phyloP scores from a whole-genome alignment of 306 rosid genomes.

The Vigna unguiculata region DNA sequence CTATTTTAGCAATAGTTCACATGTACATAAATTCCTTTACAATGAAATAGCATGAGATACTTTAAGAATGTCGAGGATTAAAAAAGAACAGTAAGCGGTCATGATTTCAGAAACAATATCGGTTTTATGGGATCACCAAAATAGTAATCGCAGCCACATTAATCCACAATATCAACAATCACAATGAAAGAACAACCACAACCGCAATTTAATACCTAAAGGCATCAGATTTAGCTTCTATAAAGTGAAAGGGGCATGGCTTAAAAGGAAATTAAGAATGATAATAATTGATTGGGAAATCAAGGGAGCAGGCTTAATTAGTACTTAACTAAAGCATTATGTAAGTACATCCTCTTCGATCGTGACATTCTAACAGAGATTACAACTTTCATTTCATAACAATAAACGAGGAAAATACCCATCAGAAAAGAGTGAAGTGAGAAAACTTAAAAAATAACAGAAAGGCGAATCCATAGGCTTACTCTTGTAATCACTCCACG shows the following conservation, averaged over 20 bases:
- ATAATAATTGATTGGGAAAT: background rate
- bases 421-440: background rate
- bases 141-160: background rate
- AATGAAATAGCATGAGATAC: background rate
- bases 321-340: background rate
- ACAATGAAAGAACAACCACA: background rate
- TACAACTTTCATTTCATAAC: conserved; percentile 8
- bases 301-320: background rate
- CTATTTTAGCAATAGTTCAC: background rate
- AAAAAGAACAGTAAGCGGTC: background rate
- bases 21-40: background rate
- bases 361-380: background rate
- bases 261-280: background rate
- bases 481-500: conserved; percentile 97
- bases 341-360: background rate
- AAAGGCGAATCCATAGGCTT: conserved; percentile 40
- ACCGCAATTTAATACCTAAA: background rate
- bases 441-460: background rate
- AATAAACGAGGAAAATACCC: background rate
- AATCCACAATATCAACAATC: background rate
- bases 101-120: background rate
- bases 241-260: background rate
- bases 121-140: background rate
- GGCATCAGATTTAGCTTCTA: background rate
- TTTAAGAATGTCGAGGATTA: background rate